Percentiles rank a stretch among this genome's conserved stretches.
Conservation (phyloP, 768 basidiomycete species). For the Calocybe indica region DNA sequence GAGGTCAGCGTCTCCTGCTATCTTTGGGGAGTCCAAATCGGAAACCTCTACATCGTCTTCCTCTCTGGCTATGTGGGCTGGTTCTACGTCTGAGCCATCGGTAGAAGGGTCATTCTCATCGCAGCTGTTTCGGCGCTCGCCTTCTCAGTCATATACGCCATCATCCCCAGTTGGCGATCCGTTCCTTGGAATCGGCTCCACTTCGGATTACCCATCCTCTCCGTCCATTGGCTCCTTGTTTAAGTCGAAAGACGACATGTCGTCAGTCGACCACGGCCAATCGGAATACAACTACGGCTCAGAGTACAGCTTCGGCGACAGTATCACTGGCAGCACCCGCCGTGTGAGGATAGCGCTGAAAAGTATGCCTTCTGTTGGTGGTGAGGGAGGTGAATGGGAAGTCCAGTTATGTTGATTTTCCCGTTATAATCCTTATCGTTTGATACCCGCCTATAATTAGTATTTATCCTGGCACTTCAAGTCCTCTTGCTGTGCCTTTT, state of each 20-base stretch:
- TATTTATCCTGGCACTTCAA: no score
- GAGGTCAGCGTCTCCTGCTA: conserved; percentile 34
- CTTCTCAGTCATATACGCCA: conserved; percentile 32
- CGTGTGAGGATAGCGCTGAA: conserved; percentile 65
- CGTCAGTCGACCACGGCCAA: conserved; percentile 24
- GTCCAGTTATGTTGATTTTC: conserved; percentile 56
- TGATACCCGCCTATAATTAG: no score
- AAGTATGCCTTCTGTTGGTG: conserved; percentile 53
- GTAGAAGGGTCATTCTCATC: conserved; percentile 20
- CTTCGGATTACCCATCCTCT: conserved; percentile 31
- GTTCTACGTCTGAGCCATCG: conserved; percentile 14
- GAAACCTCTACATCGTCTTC: conserved; percentile 18
- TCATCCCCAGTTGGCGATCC: conserved; percentile 40
- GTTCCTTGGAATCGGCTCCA: conserved; percentile 50
- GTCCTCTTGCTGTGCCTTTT: conserved; percentile 4
- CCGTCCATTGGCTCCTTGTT: conserved; percentile 28
- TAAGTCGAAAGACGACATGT: conserved; percentile 22
- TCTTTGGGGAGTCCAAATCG: conserved; percentile 22
- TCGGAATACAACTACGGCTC: conserved; percentile 27
- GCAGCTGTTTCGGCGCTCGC: conserved; percentile 10
- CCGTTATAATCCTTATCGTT: neutral
- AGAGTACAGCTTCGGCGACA: conserved; percentile 27
- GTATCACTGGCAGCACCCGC: conserved; percentile 27
- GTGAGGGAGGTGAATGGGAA: conserved; percentile 76
- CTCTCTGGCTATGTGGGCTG: conserved; percentile 20